These are phyloP conservation scores for Hypoxylon sp. DNA, from an alignment of 2,329 filamentous ascomycete species.

Conservation along the genomic window DNA sequence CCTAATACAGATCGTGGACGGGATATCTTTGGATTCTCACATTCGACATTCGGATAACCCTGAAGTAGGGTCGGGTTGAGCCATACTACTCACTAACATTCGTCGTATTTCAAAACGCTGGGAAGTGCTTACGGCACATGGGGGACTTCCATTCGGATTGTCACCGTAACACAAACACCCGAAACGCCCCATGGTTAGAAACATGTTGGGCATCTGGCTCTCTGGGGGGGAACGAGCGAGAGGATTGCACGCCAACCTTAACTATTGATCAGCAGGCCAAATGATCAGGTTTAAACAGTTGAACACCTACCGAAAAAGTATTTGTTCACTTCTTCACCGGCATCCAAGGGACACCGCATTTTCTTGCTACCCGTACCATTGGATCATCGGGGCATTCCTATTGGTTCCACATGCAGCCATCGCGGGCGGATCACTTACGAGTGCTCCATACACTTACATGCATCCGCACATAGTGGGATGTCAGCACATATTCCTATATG, in stretches of 20 bases:
- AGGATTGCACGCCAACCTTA: background rate
- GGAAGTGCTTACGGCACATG: slow-evolving; percentile 16
- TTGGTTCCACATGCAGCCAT: slow-evolving; percentile 30
- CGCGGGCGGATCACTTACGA: slow-evolving; percentile 22
- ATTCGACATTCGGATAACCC: too few species aligned
- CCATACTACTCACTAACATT: slow-evolving; percentile 10
- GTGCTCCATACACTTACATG: slow-evolving; percentile 19
- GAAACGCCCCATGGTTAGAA: slow-evolving; percentile 20
- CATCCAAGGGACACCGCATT: slow-evolving; percentile 23
- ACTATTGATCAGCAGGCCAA: slow-evolving; percentile 21
- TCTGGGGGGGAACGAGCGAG: slow-evolving; percentile 5
- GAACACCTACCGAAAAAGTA: slow-evolving; percentile 10
- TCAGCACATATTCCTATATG: too few species aligned
- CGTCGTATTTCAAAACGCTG: slow-evolving; percentile 16
- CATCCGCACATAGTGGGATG: slow-evolving; percentile 27
- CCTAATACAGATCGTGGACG: slow-evolving; percentile 6
- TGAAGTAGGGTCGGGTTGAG: slow-evolving; percentile 15
- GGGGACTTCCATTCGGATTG: slow-evolving; percentile 16
- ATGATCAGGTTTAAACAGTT: slow-evolving; percentile 5
- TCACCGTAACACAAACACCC: slow-evolving; percentile 23
- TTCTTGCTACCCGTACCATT: slow-evolving; percentile 37
- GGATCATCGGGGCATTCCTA: slow-evolving; percentile 32
- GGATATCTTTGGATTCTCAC: background rate
- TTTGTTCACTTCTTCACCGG: slow-evolving; percentile 12
- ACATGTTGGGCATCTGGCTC: slow-evolving; percentile 3